A percentile compares a stretch with the other conserved stretches of the same genome.
Evolutionary conservation across 2,329 filamentous ascomycete species (phyloP).

Genomic region (Penicillium corylophilum): DNA sequence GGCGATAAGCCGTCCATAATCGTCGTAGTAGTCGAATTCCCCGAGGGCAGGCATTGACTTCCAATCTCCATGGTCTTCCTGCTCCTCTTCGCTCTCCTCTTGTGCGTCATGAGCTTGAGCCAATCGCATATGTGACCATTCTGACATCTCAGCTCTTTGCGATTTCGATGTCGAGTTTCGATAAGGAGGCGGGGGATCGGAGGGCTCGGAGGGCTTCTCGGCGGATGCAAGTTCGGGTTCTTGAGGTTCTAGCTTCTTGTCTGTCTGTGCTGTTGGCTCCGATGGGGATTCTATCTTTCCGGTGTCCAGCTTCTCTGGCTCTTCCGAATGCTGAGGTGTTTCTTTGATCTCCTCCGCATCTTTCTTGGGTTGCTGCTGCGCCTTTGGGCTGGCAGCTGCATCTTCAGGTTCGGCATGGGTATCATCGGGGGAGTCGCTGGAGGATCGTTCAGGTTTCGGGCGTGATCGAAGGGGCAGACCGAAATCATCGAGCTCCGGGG

Average conservation of each 20-base stretch:
- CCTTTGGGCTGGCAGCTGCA: constrained; percentile 23
- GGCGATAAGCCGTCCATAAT: constrained; percentile 83
- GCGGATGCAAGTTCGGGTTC: constrained; percentile 1
- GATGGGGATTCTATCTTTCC: not conserved
- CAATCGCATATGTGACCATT: constrained; percentile 87
- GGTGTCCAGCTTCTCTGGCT: not conserved
- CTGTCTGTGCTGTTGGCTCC: constrained; percentile 1
- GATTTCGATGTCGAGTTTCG: constrained; percentile 23
- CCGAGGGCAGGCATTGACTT: constrained; percentile 93
- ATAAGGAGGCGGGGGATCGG: constrained; percentile 9
- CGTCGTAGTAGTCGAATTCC: constrained; percentile 92
- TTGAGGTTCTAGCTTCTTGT: constrained; percentile 6
- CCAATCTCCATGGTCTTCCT: constrained; percentile 70
- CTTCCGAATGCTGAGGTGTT: not conserved
- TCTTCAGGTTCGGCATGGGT: constrained; percentile 1
- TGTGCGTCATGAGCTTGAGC: constrained; percentile 52
- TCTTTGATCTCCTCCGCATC: not conserved
- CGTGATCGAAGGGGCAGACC: constrained; percentile 38
- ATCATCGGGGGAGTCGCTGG: constrained; percentile 5
- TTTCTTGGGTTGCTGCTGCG: constrained; percentile 8
- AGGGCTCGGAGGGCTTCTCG: constrained; percentile 8
- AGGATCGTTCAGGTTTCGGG: constrained; percentile 14
- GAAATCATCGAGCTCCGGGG: constrained; percentile 38
- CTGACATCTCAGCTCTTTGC: constrained; percentile 56
- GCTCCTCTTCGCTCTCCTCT: constrained; percentile 46